These are phyloP conservation scores for Fusarium begoniae DNA, from an alignment of 2,329 filamentous ascomycete genomes.

Conservation along the genomic window DNA sequence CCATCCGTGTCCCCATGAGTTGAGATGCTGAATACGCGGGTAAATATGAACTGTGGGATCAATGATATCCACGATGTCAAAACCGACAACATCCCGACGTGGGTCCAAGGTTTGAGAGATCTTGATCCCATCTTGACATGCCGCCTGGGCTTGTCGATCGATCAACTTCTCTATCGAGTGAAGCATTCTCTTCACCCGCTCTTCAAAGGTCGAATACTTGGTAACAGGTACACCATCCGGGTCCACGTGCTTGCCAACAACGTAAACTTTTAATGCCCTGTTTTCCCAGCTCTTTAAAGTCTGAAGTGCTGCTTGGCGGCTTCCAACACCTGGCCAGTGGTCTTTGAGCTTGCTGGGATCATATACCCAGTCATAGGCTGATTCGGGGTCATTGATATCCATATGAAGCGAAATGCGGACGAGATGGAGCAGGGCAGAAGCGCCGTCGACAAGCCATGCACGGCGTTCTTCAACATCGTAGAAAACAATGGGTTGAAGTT, in stretches of 20 bases:
- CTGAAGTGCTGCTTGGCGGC: slow-evolving; percentile 2
- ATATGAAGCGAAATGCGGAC: slow-evolving; percentile 13
- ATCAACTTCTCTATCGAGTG: slow-evolving; percentile 6
- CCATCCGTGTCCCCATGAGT: slow-evolving; percentile 5
- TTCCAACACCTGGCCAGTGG: neutral
- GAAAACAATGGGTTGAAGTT: neutral
- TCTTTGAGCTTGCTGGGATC: neutral
- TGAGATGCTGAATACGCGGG: neutral
- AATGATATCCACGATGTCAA: slow-evolving; percentile 2
- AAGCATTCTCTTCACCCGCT: neutral
- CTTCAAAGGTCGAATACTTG: neutral
- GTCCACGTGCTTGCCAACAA: neutral
- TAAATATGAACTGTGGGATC: neutral
- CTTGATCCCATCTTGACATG: slow-evolving; percentile 2
- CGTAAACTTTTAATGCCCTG: neutral
- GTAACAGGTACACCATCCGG: neutral
- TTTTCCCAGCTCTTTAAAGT: slow-evolving; percentile 14
- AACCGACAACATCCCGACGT: slow-evolving; percentile 6
- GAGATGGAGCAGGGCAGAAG: slow-evolving; percentile 22
- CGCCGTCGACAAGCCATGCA: slow-evolving; percentile 21
- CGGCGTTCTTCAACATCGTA: slow-evolving; percentile 2
- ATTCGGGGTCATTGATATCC: slow-evolving; percentile 8
- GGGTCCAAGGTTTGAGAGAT: neutral
- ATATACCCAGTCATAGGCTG: slow-evolving; percentile 21
- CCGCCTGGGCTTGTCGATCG: neutral